phyloP scores from a whole-genome alignment of 805 yeast genomes.

The Helenozyma rhizophorensis region DNA sequence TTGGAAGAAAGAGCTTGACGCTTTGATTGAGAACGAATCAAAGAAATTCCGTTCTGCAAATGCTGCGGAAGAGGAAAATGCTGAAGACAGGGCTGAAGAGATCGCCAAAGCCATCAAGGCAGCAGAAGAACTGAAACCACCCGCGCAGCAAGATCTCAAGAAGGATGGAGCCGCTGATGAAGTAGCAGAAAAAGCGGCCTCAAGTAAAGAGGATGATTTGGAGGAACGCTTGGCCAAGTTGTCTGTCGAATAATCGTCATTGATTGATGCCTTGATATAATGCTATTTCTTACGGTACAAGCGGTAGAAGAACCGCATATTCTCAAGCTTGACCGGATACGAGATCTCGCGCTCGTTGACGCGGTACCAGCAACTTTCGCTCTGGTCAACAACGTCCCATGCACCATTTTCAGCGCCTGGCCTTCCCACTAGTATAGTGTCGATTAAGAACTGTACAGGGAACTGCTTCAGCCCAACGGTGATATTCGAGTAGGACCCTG shows the following conservation, averaged over 20 bases:
- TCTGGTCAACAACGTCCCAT: constrained; percentile 63
- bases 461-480: constrained; percentile 70
- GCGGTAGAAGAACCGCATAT: constrained; percentile 82
- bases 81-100: constrained; percentile 3
- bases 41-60: background rate
- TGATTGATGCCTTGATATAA: no score
- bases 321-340: constrained; percentile 69
- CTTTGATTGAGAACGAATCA: constrained; percentile 23
- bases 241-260: constrained; percentile 4
- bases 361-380: constrained; percentile 83
- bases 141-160: background rate
- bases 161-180: constrained; percentile 1
- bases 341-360: constrained; percentile 43
- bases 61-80: background rate
- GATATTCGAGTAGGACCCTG: constrained; percentile 84
- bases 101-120: constrained; percentile 7
- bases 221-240: constrained; percentile 6
- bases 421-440: constrained; percentile 60
- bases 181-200: constrained; percentile 4
- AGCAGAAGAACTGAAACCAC: constrained; percentile 1
- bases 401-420: constrained; percentile 39
- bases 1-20: constrained; percentile 56
- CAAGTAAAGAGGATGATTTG: constrained; percentile 5
- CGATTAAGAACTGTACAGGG: constrained; percentile 78
- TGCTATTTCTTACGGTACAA: constrained; percentile 60